These are phyloP conservation scores for Sarocladium kiliense DNA, from an alignment of 2,329 filamentous ascomycete genomes.

Conservation along the genomic window DNA sequence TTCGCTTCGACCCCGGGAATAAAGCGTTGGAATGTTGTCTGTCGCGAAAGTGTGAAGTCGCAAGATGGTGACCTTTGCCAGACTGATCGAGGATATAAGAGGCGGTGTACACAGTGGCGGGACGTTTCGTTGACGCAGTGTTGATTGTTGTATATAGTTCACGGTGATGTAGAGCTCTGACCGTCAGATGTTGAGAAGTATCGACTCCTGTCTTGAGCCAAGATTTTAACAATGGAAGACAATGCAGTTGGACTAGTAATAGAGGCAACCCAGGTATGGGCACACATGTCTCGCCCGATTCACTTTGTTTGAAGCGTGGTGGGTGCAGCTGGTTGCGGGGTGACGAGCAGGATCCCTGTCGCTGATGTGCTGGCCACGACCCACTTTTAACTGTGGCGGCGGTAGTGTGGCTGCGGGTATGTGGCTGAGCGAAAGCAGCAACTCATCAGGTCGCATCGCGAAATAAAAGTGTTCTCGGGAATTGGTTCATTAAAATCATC, in stretches of 20 bases:
- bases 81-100: not conserved
- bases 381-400: not conserved
- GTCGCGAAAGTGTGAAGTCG: not conserved
- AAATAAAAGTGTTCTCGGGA: too few species aligned
- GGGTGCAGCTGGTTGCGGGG: slow-evolving; percentile 8
- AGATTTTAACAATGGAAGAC: not conserved
- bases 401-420: not conserved
- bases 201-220: not conserved
- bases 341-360: slow-evolving; percentile 8
- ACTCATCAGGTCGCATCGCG: too few species aligned
- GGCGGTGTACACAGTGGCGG: not conserved
- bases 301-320: slow-evolving; percentile 8
- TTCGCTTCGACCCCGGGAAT: not conserved
- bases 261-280: not conserved
- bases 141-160: too few species aligned
- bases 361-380: slow-evolving; percentile 4
- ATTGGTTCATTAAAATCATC: not conserved
- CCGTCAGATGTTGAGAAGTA: not conserved
- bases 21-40: not conserved
- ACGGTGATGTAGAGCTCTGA: not conserved
- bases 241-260: not conserved
- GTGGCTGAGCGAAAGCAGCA: not conserved
- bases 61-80: not conserved
- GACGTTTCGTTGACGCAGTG: not conserved
- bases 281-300: not conserved